These are phyloP conservation scores for Solanum pimpinellifolium DNA, from an alignment of 257 asterid species.

Conservation along the genomic window DNA sequence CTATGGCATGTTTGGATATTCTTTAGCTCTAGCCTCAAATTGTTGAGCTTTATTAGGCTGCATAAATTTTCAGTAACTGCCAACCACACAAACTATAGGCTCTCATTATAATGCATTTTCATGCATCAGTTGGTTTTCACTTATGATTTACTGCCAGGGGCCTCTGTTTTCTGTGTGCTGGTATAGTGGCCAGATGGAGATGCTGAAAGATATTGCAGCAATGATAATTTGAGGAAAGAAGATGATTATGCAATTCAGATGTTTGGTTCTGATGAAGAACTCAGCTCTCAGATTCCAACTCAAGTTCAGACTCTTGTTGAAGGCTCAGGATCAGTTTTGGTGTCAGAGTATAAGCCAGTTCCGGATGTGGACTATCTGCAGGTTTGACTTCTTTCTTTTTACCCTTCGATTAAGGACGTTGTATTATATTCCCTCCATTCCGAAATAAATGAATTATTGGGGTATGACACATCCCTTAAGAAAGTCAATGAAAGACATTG, in stretches of 20 bases:
- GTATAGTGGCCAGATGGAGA: slow-evolving; percentile 77
- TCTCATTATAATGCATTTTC: slow-evolving; percentile 9
- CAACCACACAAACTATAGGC: not conserved
- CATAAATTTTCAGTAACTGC: not conserved
- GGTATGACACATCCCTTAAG: not conserved
- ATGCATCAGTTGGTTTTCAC: slow-evolving; percentile 69
- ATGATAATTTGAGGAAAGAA: slow-evolving; percentile 24
- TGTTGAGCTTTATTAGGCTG: not conserved
- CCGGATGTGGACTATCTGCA: slow-evolving; percentile 96
- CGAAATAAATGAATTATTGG: not conserved
- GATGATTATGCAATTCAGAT: slow-evolving; percentile 40
- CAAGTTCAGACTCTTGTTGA: slow-evolving; percentile 77
- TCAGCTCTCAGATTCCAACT: slow-evolving; percentile 60
- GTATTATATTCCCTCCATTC: not conserved
- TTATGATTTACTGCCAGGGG: slow-evolving; percentile 89
- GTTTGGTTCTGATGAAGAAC: slow-evolving; percentile 71
- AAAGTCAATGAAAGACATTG: not conserved
- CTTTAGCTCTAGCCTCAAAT: not conserved
- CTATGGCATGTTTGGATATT: not conserved
- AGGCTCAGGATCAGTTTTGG: slow-evolving; percentile 71
- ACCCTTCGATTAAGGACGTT: not conserved
- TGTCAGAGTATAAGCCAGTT: slow-evolving; percentile 60
- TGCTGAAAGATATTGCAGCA: slow-evolving; percentile 29
- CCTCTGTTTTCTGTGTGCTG: slow-evolving; percentile 91
- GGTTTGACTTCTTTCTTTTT: slow-evolving; percentile 29